Conservation (phyloP, 2,329 filamentous ascomycete genomes). For the Fusarium abutilonis region DNA sequence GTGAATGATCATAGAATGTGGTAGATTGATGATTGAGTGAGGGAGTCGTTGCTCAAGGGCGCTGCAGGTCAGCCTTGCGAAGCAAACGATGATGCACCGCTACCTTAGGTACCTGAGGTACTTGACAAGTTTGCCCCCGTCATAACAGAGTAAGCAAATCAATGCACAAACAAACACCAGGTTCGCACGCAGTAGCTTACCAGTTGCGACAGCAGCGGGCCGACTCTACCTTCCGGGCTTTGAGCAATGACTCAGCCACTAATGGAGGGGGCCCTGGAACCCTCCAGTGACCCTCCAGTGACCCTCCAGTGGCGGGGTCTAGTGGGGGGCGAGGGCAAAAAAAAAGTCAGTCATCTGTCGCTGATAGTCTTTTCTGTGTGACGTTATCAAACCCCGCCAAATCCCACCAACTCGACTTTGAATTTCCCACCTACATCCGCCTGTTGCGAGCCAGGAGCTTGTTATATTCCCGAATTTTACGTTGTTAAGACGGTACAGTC, state of each 20-base stretch:
- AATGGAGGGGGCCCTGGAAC: conserved; percentile 17
- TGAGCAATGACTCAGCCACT: conserved; percentile 17
- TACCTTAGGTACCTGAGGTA: neutral
- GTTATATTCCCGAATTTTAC: neutral
- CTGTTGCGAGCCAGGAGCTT: neutral
- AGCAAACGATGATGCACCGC: conserved; percentile 27
- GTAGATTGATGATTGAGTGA: neutral
- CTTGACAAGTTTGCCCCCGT: neutral
- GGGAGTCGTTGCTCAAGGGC: conserved; percentile 11
- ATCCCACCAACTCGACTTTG: conserved; percentile 39
- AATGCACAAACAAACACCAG: neutral
- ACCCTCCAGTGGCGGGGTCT: conserved; percentile 34
- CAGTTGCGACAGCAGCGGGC: neutral
- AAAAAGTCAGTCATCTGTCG: conserved; percentile 41
- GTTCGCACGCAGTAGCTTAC: conserved; percentile 21
- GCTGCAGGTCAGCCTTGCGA: conserved; percentile 34
- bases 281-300: conserved; percentile 30
- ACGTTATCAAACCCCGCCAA: conserved; percentile 47
- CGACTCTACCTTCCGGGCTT: neutral
- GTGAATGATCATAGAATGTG: neutral
- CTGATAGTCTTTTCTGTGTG: conserved; percentile 42
- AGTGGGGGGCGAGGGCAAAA: conserved; percentile 24
- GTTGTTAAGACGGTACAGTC: neutral
- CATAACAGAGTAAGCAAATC: neutral
- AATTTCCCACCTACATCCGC: conserved; percentile 36